Evolutionary conservation across 306 rosid genomes (phyloP), one percentile per base, ranked within the genome.

Genomic region (Trichosanthes truncata): DNA sequence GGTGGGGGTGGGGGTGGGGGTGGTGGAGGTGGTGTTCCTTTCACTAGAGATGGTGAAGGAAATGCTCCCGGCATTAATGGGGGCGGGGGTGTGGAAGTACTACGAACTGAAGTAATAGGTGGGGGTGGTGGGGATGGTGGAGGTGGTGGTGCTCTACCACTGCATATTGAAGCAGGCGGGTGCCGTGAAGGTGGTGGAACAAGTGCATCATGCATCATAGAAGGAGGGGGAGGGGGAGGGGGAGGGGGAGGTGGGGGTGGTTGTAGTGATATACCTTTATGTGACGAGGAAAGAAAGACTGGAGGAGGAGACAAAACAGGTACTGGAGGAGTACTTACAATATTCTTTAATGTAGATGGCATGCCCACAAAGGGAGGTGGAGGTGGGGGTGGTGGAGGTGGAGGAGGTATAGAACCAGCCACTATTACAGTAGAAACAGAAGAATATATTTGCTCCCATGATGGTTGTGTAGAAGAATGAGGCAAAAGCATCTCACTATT

Each of bases 11-110:
- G n/a, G n/a, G n/a, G n/a, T n/a, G n/a, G 15, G 14, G 80, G 71
- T 12, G 89, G 87, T 0, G 90, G 85, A 1, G 90, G 51, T 62
- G 85, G 81, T 15, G 51, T 57, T 10, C 60, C 80, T 43, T 45
- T 26, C 78, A 15, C 45, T 53, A n/a, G n/a, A 76, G 67, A 76
- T 55, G 65, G 52, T 18, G 79, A 55, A 51, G 60, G 38, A 73
- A 49, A 48, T 48, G 41, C 43, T 14, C 7, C 59, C 4, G 8
- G 26, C 78, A 73, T 6, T 15, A 46, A 29, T 73, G 77, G 66
- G 48, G 66, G 66, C 1, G 66, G 35, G 25, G 76, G 76, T 9
- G 76, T 36, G 26, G 48, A 10, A 4, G 31, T 45, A 51, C 29
- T 26, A 53, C 9, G 48, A 12, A 13, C 7, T 76, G 49, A 33